Percentiles rank a stretch among this genome's conserved stretches.
Conservation (phyloP, 2,329 filamentous ascomycete genomes). For the Drechslerella coelobrocha region DNA sequence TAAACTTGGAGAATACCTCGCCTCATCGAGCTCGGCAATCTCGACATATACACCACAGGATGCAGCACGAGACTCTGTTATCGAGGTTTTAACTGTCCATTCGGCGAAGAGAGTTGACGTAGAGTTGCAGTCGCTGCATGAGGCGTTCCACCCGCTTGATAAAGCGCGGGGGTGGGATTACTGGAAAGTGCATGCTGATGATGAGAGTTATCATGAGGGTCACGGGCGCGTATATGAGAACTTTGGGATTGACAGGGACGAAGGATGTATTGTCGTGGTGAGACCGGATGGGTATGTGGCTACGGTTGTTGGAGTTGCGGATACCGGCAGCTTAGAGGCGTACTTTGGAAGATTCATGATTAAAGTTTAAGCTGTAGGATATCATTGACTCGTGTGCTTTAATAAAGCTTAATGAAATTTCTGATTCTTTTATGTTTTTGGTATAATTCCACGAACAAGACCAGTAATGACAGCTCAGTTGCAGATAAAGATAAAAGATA, state of each 20-base stretch:
- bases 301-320: conserved; percentile 12
- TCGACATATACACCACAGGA: conserved; percentile 59
- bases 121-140: conserved; percentile 64
- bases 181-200: conserved; percentile 66
- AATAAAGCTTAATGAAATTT: not conserved
- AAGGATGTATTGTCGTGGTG: conserved; percentile 67
- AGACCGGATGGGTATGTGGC: conserved; percentile 73
- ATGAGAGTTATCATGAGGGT: conserved; percentile 64
- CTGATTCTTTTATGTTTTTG: too few relatives aligned
- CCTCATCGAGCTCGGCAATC: conserved; percentile 59
- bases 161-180: conserved; percentile 64
- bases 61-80: conserved; percentile 60
- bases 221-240: conserved; percentile 64
- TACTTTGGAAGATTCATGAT: conserved; percentile 47
- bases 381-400: not conserved
- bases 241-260: conserved; percentile 66
- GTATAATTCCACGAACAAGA: too few relatives aligned
- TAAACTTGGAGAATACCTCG: conserved; percentile 62
- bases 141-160: conserved; percentile 60
- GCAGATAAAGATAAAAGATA: too few relatives aligned
- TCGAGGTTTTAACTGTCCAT: conserved; percentile 70
- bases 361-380: conserved; percentile 7
- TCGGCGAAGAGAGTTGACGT: conserved; percentile 60
- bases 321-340: conserved; percentile 26
- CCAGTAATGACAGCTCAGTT: too few relatives aligned